Percentiles rank a stretch among this genome's conserved stretches.
Conservation (phyloP, 345 rosid species). For the Populus alba region DNA sequence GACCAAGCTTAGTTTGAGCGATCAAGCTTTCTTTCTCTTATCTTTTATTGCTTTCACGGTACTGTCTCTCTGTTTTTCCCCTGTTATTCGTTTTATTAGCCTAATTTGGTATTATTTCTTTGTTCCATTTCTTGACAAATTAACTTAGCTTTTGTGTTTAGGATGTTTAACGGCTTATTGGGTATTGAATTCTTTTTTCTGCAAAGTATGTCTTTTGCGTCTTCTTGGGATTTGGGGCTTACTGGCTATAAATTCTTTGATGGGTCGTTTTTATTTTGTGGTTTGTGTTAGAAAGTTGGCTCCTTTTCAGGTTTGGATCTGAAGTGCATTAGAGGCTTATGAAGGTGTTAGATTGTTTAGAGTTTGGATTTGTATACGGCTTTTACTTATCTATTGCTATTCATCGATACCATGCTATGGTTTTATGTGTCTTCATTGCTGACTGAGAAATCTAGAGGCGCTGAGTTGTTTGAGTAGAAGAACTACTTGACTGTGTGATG, state of each 20-base stretch:
- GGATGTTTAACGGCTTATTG: neutral
- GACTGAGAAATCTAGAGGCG: neutral
- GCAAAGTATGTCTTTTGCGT: neutral
- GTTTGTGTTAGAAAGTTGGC: neutral
- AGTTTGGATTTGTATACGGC: neutral
- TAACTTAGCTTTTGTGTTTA: neutral
- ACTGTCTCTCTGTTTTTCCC: neutral
- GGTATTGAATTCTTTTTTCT: neutral
- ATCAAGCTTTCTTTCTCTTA: slow-evolving; percentile 72
- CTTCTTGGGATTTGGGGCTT: neutral
- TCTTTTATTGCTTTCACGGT: slow-evolving; percentile 88
- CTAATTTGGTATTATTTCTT: neutral
- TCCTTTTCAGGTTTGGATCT: neutral
- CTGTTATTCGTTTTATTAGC: neutral
- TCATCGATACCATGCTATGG: neutral
- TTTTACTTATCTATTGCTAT: neutral
- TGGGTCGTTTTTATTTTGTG: neutral
- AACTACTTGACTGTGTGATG: neutral
- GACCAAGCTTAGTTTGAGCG: slow-evolving; percentile 50
- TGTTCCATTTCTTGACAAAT: neutral
- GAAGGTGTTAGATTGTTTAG: neutral
- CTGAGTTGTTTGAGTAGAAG: neutral
- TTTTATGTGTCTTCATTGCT: neutral
- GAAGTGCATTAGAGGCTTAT: neutral
- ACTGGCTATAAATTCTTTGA: neutral